Evolutionary conservation across 108 stramenopile genomes (phyloP), one percentile per base, ranked within the genome.

Genomic region (Cyclostephanos invisitatus): DNA sequence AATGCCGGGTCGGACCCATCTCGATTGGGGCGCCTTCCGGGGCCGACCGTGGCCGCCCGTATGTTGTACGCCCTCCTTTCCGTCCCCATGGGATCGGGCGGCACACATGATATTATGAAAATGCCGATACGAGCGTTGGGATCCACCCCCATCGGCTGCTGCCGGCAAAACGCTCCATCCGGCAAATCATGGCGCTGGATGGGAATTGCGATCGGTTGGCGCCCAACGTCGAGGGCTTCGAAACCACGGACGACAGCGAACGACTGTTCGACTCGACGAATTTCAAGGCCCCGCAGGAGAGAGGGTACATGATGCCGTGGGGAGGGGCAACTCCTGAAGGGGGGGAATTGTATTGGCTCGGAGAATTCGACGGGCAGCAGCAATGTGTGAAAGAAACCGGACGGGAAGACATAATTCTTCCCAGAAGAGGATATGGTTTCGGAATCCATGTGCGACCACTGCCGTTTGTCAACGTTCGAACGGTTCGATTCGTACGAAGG

Each of bases 51-150:
- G 5, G 60, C 62, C 17, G 27, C 59, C 15, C 47, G 38, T 15
- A 50, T n/a, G 29, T 60, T 71, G n/a, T 61, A 71, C 27, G 42
- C 70, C 0, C 59, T 71, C 2, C n/a, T n/a, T 51, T 71, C 47
- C 70, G 70, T 29, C 70, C 70, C 18, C 18, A 14, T 25, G 64
- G 48, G 48, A 65, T 40, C 22, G 47, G n/a, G n/a, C n/a, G 60
- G 22, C 42, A 40, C 27, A 25, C 57, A n/a, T n/a, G n/a, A 44
- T 68, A 44, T 54, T 40, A 56, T 25, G 61, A 71, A n/a, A n/a
- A n/a, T n/a, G n/a, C n/a, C 18, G 49, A 42, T 38, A n/a, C 18
- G 35, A 71, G 61, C 62, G 29, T 71, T 21, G 61, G n/a, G n/a
- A n/a, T n/a, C n/a, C n/a, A n/a, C n/a, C 58, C 32, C 46, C 70